phyloP scores from a whole-genome alignment of 2,329 filamentous ascomycete genomes.

The Mollisia scopiformis region DNA sequence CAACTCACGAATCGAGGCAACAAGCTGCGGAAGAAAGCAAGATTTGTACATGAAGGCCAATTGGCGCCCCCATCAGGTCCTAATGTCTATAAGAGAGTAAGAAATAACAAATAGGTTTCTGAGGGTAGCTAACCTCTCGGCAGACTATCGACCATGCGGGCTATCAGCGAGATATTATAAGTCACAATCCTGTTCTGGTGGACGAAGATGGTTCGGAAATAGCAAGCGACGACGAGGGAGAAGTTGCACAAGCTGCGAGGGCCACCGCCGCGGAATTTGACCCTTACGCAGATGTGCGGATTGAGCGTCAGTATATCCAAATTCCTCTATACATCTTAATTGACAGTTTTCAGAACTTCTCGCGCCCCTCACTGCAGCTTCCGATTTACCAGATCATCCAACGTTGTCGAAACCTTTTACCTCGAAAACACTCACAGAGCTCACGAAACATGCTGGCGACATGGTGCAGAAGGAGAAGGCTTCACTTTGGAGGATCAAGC shows the following conservation, averaged over 20 bases:
- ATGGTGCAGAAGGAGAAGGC: conserved; percentile 77
- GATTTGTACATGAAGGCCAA: conserved; percentile 71
- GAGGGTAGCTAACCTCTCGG: conserved; percentile 19
- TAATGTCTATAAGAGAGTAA: conserved; percentile 72
- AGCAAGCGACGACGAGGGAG: conserved; percentile 72
- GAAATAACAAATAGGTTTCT: conserved; percentile 24
- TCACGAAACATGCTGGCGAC: conserved; percentile 69
- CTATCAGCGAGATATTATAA: conserved; percentile 72
- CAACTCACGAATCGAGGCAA: conserved; percentile 74
- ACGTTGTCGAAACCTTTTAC: conserved; percentile 75
- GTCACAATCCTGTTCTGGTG: conserved; percentile 70
- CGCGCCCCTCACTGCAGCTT: conserved; percentile 73
- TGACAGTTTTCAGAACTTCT: conserved; percentile 61
- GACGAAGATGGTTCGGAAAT: conserved; percentile 81
- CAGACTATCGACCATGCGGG: conserved; percentile 76
- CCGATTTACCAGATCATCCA: conserved; percentile 74
- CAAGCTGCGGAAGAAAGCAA: conserved; percentile 76
- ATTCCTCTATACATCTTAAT: not conserved
- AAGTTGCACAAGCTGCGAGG: conserved; percentile 61
- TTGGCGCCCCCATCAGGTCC: conserved; percentile 68
- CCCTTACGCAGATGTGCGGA: conserved; percentile 71
- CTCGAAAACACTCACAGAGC: conserved; percentile 71
- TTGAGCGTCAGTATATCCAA: conserved; percentile 62
- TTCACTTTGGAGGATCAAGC: conserved; percentile 74
- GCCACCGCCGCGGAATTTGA: conserved; percentile 70